phyloP scores from a whole-genome alignment of 2,329 filamentous ascomycete species.

The Colletotrichum lentis region DNA sequence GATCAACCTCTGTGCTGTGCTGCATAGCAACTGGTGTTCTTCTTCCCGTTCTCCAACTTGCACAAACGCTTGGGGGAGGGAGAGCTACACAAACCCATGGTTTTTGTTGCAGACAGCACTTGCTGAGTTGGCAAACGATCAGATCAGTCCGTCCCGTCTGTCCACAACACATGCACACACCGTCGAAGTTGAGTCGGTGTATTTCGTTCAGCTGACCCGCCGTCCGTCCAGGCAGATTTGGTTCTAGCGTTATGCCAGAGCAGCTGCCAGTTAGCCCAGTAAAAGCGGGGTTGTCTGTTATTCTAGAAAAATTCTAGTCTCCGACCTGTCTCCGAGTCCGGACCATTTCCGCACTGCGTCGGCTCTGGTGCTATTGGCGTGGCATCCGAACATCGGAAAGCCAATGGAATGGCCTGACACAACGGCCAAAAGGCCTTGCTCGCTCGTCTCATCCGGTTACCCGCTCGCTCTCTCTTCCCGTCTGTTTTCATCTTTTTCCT shows the following conservation, averaged over 20 bases:
- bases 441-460: conserved; percentile 2
- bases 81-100: conserved; percentile 3
- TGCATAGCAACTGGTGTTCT: conserved; percentile 19
- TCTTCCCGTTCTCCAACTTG: conserved; percentile 12
- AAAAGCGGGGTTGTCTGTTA: background rate
- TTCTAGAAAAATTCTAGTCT: conserved; percentile 37
- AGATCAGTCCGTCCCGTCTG: background rate
- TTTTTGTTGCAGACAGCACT: conserved; percentile 17
- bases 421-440: conserved; percentile 23
- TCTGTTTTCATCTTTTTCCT: background rate
- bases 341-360: conserved; percentile 15
- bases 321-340: conserved; percentile 25
- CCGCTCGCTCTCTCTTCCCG: background rate
- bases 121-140: conserved; percentile 31
- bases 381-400: conserved; percentile 34
- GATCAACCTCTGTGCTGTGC: conserved; percentile 13
- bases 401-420: conserved; percentile 28
- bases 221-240: conserved; percentile 10
- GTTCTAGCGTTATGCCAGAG: conserved; percentile 30
- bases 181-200: background rate
- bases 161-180: too few relatives aligned
- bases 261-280: background rate
- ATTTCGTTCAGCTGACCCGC: conserved; percentile 30
- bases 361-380: conserved; percentile 13
- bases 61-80: background rate